These are phyloP conservation scores for Wickerhamomyces bovis DNA, from an alignment of 805 yeast genomes.

Conservation along the genomic window DNA sequence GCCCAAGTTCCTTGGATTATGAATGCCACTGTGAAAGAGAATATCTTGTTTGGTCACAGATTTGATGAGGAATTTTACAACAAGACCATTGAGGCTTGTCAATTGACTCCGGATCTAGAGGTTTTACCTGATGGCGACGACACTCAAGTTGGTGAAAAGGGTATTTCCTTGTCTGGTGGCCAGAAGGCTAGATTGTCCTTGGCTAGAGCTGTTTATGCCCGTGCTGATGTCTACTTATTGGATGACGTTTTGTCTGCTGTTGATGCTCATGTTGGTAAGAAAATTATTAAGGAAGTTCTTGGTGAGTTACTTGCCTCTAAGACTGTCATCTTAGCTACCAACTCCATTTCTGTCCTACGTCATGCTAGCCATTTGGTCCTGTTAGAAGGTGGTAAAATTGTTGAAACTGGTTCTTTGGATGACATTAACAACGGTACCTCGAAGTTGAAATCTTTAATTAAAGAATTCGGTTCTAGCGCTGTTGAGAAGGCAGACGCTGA, in stretches of 20 bases:
- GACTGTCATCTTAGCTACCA: conserved; percentile 78
- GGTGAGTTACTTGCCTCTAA: conserved; percentile 79
- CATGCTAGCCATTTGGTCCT: conserved; percentile 67
- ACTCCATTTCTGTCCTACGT: conserved; percentile 74
- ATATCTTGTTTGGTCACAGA: conserved; percentile 83
- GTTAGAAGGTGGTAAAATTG: conserved; percentile 61
- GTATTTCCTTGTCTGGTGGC: conserved; percentile 94
- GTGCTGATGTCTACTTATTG: conserved; percentile 85
- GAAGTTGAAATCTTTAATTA: conserved; percentile 46
- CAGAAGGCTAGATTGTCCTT: conserved; percentile 93
- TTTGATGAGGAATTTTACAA: conserved; percentile 79
- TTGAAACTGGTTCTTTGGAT: conserved; percentile 59
- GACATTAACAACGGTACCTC: conserved; percentile 43
- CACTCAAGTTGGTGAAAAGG: conserved; percentile 95
- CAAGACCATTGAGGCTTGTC: conserved; percentile 82
- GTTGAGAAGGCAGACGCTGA: background rate
- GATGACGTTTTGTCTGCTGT: conserved; percentile 97
- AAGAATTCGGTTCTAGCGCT: conserved; percentile 51
- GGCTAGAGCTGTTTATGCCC: conserved; percentile 92
- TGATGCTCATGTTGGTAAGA: conserved; percentile 93
- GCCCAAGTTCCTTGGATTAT: conserved; percentile 96
- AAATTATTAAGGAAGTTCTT: conserved; percentile 73
- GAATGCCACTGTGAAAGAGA: conserved; percentile 90
- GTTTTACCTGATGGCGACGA: conserved; percentile 83
- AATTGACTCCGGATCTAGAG: conserved; percentile 69